Evolutionary conservation across 2,329 filamentous ascomycete species (phyloP), one percentile per base, ranked within the genome.

Genomic region (Keithomyces neogunnii): DNA sequence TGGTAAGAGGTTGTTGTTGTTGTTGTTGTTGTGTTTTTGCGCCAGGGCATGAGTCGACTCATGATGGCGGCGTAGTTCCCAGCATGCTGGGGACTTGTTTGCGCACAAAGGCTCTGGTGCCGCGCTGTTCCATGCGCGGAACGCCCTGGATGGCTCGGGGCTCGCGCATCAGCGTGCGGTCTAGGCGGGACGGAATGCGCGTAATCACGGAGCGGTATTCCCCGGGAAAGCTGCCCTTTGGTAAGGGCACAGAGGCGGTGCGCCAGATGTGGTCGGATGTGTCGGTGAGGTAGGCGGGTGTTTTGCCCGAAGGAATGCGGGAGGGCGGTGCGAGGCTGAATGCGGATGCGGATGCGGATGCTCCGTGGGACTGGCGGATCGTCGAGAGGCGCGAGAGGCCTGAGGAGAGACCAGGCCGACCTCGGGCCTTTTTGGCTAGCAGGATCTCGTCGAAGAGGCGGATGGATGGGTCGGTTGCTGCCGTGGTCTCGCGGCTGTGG

Each of bases 131-230:
- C 19, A 77, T 74, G 35, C 80, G 72, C 29, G 90, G 90, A n/a
- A 90, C 84, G 36, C 91, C 91, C 66, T 95, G 89, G 39, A 96
- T 92, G 55, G 88, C 84, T 52, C 91, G 81, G 32, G 91, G 91
- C 69, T 96, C 91, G 66, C 89, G 89, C 89, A 97, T 96, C 45
- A 96, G 74, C 11, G 83, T 80, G 3, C 85, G 80, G 61, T 99
- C 93, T 8, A 99, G 77, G 62, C 88, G 91, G 6, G 88, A 83
- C 4, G 93, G 93, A 38, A 88, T 83, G 58, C 82, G 72, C 10
- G 81, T 82, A 50, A 82, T 73, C 11, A 82, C 73, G 33, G 75
- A 69, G 53, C 77, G 75, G 67, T 86, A 86, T 57, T 84, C 80
- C 52, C 80, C 80, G 0, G 77, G 73, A 56, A 85, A 84, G 59